phyloP scores from a whole-genome alignment of 495 filamentous ascomycete species.

The Penicillium simplicissimum region DNA sequence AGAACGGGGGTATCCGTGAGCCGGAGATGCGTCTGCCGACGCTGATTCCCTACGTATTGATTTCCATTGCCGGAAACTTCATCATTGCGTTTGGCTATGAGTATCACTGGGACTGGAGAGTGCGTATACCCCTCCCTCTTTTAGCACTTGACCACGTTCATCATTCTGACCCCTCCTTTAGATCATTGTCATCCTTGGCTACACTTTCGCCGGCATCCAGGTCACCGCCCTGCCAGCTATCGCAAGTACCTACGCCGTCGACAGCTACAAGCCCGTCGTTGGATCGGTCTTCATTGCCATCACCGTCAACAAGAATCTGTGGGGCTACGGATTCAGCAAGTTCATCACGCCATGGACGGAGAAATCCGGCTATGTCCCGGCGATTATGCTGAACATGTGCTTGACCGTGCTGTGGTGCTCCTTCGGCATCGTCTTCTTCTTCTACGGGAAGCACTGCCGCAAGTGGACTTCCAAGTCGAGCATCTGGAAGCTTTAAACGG shows the following conservation, averaged over 20 bases:
- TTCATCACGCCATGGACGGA: slow-evolving; percentile 46
- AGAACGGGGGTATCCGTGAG: slow-evolving; percentile 65
- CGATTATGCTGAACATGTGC: slow-evolving; percentile 56
- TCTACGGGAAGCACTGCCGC: slow-evolving; percentile 57
- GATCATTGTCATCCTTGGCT: slow-evolving; percentile 52
- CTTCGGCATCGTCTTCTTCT: slow-evolving; percentile 56
- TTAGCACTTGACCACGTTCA: neutral
- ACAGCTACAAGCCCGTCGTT: slow-evolving; percentile 63
- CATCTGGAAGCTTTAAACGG: slow-evolving; percentile 7
- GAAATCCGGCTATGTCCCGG: slow-evolving; percentile 38
- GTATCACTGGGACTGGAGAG: slow-evolving; percentile 56
- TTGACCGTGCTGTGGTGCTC: slow-evolving; percentile 54
- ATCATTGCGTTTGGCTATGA: slow-evolving; percentile 62
- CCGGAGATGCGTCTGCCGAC: slow-evolving; percentile 68
- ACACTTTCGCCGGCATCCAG: slow-evolving; percentile 56
- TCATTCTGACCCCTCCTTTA: slow-evolving; percentile 14
- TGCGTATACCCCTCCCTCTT: slow-evolving; percentile 12
- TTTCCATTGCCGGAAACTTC: slow-evolving; percentile 60
- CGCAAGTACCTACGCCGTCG: slow-evolving; percentile 52
- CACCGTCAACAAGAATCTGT: slow-evolving; percentile 62
- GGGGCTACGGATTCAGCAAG: slow-evolving; percentile 55
- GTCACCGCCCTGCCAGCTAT: slow-evolving; percentile 59
- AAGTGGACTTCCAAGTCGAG: slow-evolving; percentile 52
- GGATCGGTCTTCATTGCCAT: slow-evolving; percentile 62
- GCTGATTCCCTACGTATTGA: slow-evolving; percentile 59